Evolutionary conservation across 2,329 filamentous ascomycete genomes (phyloP).

Genomic region (Aspergillus ustus): DNA sequence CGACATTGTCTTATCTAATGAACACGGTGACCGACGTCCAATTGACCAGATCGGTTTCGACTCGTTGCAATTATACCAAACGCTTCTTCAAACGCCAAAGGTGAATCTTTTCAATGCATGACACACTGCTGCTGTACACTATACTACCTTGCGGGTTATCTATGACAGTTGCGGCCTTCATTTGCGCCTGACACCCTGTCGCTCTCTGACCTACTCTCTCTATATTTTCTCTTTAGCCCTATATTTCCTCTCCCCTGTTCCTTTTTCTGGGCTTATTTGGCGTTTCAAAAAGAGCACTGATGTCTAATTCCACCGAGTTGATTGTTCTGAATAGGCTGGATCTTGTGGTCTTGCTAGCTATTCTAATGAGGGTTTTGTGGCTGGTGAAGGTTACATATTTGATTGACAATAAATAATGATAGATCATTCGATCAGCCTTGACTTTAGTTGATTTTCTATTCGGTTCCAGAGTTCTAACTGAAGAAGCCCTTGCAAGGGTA

Average conservation of each 20-base stretch:
- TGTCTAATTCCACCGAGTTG: conserved; percentile 37
- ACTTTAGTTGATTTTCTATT: not conserved
- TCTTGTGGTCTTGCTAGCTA: conserved; percentile 33
- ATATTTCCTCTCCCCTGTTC: conserved; percentile 23
- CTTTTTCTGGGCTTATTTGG: conserved; percentile 32
- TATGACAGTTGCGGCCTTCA: conserved; percentile 28
- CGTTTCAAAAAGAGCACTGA: conserved; percentile 41
- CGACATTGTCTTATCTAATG: conserved; percentile 34
- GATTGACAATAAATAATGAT: conserved; percentile 28
- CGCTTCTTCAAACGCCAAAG: conserved; percentile 24
- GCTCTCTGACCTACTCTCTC: not conserved
- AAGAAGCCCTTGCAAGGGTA: not conserved
- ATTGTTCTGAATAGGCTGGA: conserved; percentile 34
- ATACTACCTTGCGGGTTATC: conserved; percentile 24
- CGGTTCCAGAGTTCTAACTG: no score
- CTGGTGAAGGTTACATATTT: conserved; percentile 21
- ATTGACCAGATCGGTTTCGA: conserved; percentile 27
- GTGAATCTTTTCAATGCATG: conserved; percentile 36
- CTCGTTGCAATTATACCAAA: conserved; percentile 30
- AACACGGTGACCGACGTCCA: conserved; percentile 31
- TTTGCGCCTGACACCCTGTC: conserved; percentile 26
- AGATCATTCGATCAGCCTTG: conserved; percentile 12
- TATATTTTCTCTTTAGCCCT: conserved; percentile 21
- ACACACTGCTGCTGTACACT: conserved; percentile 42
- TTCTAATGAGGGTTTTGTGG: conserved; percentile 31